phyloP scores from a whole-genome alignment of 345 rosid genomes.

The Hirschfeldia incana region DNA sequence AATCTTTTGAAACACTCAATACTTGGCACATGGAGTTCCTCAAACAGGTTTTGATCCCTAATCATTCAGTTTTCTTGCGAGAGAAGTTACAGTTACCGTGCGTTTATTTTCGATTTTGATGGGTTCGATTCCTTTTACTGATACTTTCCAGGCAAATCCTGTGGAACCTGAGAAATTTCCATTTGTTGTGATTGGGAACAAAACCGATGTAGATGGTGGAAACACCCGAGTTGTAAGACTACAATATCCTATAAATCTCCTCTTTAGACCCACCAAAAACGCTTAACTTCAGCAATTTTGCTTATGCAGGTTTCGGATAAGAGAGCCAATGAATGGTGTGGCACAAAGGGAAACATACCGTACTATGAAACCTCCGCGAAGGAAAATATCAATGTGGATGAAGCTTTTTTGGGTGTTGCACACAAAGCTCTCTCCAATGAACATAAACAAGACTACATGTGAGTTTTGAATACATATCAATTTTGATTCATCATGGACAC shows the following conservation, averaged over 20 bases:
- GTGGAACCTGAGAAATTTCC: slow-evolving; percentile 58
- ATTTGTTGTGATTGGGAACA: slow-evolving; percentile 74
- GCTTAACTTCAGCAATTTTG: neutral
- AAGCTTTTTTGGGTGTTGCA: slow-evolving; percentile 71
- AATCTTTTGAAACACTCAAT: slow-evolving; percentile 62
- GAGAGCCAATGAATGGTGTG: slow-evolving; percentile 81
- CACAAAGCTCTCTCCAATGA: slow-evolving; percentile 57
- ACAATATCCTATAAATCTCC: neutral
- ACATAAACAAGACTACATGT: slow-evolving; percentile 56
- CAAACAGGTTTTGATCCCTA: slow-evolving; percentile 60
- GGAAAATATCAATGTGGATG: slow-evolving; percentile 67
- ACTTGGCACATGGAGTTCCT: slow-evolving; percentile 77
- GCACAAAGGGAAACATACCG: slow-evolving; percentile 58
- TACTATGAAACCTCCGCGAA: slow-evolving; percentile 88
- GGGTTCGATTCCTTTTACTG: neutral
- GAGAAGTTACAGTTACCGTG: neutral
- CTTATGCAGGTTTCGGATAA: slow-evolving; percentile 62
- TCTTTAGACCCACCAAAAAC: neutral
- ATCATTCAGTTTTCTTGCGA: neutral
- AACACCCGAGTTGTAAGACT: slow-evolving; percentile 46
- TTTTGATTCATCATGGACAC: neutral
- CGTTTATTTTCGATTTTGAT: neutral
- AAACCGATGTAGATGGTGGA: slow-evolving; percentile 78
- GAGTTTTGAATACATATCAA: slow-evolving; percentile 15
- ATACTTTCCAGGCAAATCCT: slow-evolving; percentile 61